These are phyloP conservation scores for Gyromitra esculenta DNA, from an alignment of 2,329 filamentous ascomycete species.

Conservation along the genomic window DNA sequence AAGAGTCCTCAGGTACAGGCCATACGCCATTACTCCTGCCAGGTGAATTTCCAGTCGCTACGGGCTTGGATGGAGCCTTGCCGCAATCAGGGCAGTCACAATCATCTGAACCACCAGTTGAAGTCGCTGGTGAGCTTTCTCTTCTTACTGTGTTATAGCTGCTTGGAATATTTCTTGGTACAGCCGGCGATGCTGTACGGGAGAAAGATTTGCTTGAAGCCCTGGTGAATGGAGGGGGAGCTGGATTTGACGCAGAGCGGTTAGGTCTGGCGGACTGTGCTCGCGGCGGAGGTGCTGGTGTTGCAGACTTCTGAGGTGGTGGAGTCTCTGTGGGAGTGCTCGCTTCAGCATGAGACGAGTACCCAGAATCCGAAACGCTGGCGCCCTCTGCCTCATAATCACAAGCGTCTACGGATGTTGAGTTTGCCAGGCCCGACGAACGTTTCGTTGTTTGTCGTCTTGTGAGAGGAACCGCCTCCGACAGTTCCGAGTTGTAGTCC, in stretches of 20 bases:
- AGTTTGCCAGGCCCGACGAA: conserved; percentile 56
- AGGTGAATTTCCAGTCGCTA: conserved; percentile 53
- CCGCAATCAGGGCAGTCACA: conserved; percentile 57
- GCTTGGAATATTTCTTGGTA: conserved; percentile 54
- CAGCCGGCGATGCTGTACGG: conserved; percentile 51
- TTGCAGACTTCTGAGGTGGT: conserved; percentile 54
- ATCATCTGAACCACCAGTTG: conserved; percentile 56
- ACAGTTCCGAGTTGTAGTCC: conserved; percentile 57
- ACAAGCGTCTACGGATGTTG: conserved; percentile 54
- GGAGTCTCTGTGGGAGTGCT: conserved; percentile 56
- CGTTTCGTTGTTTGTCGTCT: conserved; percentile 54
- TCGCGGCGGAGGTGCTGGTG: conserved; percentile 53
- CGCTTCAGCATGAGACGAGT: conserved; percentile 56
- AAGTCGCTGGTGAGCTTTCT: conserved; percentile 55
- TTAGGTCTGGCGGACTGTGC: conserved; percentile 48
- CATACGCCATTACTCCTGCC: conserved; percentile 44
- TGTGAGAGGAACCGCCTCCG: conserved; percentile 55
- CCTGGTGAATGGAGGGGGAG: conserved; percentile 48
- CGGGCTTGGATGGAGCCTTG: conserved; percentile 54
- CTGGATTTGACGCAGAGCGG: conserved; percentile 51
- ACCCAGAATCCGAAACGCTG: conserved; percentile 56
- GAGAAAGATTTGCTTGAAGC: conserved; percentile 53
- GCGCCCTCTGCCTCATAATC: conserved; percentile 47
- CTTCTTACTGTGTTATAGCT: conserved; percentile 51
- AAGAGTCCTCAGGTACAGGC: conserved; percentile 48